phyloP scores from a whole-genome alignment of 805 yeast species.

The Deakozyma indianensis region DNA sequence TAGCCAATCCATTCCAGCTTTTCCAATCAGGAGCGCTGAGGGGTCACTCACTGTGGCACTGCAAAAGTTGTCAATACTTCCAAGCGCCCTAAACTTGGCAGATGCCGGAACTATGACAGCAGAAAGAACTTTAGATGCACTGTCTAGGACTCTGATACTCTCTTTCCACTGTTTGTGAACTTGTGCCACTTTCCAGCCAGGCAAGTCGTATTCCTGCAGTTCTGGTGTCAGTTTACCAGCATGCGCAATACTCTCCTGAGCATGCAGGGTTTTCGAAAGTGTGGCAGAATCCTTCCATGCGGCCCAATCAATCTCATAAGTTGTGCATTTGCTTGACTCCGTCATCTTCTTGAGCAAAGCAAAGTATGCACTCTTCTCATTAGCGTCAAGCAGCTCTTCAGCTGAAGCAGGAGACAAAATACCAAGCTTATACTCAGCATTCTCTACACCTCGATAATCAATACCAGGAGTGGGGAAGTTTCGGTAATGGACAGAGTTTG shows the following conservation, averaged over 20 bases:
- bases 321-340: neutral
- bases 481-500: neutral
- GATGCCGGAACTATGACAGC: neutral
- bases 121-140: neutral
- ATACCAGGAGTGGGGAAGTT: conserved; percentile 6
- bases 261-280: neutral
- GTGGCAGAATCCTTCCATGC: neutral
- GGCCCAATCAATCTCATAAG: neutral
- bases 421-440: neutral
- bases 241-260: neutral
- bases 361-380: neutral
- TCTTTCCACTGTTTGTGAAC: neutral
- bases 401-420: neutral
- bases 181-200: neutral
- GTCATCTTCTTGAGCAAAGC: neutral
- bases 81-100: neutral
- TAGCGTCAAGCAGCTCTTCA: neutral
- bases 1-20: conserved; percentile 7
- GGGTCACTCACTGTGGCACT: neutral
- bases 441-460: conserved; percentile 5
- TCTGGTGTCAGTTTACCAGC: neutral
- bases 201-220: neutral
- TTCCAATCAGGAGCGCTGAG: conserved; percentile 1
- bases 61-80: neutral
- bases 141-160: neutral